Conservation (phyloP, 345 rosid genomes). For the Linum lewisii region DNA sequence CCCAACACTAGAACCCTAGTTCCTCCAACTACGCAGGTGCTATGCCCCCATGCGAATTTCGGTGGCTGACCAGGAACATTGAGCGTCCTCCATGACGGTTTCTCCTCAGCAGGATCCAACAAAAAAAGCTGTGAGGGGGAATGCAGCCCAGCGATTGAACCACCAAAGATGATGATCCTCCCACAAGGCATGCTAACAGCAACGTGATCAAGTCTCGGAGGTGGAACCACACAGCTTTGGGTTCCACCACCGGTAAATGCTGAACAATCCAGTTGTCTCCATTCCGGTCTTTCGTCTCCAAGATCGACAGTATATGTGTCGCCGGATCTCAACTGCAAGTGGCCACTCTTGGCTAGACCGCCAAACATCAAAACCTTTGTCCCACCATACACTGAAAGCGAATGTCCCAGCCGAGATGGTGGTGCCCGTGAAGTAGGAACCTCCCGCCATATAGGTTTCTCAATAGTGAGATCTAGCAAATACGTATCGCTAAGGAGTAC, state of each 20-base stretch:
- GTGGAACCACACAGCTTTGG: constrained; percentile 61
- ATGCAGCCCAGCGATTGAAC: constrained; percentile 80
- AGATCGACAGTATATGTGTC: constrained; percentile 77
- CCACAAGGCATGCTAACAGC: constrained; percentile 98
- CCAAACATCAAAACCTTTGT: constrained; percentile 85
- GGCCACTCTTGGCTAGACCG: constrained; percentile 89
- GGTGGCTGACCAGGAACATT: constrained; percentile 82
- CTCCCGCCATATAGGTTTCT: constrained; percentile 76
- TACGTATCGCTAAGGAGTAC: constrained; percentile 80
- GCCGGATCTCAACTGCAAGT: constrained; percentile 65
- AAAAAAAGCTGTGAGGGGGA: constrained; percentile 81
- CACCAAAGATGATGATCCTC: constrained; percentile 79
- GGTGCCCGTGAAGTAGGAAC: constrained; percentile 67
- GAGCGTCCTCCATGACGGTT: constrained; percentile 79
- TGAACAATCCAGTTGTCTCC: constrained; percentile 72
- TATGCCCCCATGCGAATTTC: constrained; percentile 91
- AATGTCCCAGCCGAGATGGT: constrained; percentile 82
- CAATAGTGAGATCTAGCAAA: constrained; percentile 62
- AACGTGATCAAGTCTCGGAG: constrained; percentile 87
- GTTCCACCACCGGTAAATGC: constrained; percentile 40
- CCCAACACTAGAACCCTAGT: constrained; percentile 85
- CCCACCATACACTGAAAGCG: constrained; percentile 66
- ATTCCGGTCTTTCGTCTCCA: constrained; percentile 56
- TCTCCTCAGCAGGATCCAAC: constrained; percentile 72
- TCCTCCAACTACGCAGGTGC: constrained; percentile 91